Base-by-base conservation (phyloP, 2,329 filamentous ascomycete species). In the Penicillium sp. region DNA sequence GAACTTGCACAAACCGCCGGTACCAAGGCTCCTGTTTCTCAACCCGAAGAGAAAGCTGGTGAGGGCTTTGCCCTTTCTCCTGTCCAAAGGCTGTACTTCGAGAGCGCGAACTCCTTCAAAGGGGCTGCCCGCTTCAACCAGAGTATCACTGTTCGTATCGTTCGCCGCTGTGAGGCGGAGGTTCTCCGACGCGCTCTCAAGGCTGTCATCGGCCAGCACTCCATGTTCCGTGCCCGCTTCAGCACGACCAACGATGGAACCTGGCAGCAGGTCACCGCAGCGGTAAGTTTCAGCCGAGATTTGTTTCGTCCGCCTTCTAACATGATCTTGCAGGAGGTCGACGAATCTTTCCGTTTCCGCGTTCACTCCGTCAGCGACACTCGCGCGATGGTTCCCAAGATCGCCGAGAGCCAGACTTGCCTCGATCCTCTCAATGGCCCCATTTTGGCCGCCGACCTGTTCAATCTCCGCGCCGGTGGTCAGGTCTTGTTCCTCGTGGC, bases 391-490 rank as follows among this genome's bases (percentile, higher is more conserved):
- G 49, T 64, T 2, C 52, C 59, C 4, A 58, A 54, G 27, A 61
- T 68, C 27, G 57, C 62, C 4, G 61, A 68, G 13, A 68, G 61
- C 42, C 64, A 70, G 51, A 52, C 48, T 7, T 63, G 58, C 43
- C 57, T 72, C 18, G 60, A 69, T 38, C 64, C 67, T 16, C 42
- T 66, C 4, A 57, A 65, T 38, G 64, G 63, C 0, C 63, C 72
- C 1, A 64, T 72, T 1, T 66, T 75, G 13, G 66, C 67, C 1
- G 64, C 68, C 10, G 69, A 74, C 44, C 50, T 74, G 1, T 69
- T 75, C 46, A 64, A 71, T 22, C 54, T 69, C 4, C 55, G 67
- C 29, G 60, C 64, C 4, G 63, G 60, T 7, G 68, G 67, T 9
- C 62, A 63, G 27, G 52, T 63, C 8, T 51, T 66, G n/a, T 65